Conservation (phyloP, 257 asterid species). For the Salvia miltiorrhiza region DNA sequence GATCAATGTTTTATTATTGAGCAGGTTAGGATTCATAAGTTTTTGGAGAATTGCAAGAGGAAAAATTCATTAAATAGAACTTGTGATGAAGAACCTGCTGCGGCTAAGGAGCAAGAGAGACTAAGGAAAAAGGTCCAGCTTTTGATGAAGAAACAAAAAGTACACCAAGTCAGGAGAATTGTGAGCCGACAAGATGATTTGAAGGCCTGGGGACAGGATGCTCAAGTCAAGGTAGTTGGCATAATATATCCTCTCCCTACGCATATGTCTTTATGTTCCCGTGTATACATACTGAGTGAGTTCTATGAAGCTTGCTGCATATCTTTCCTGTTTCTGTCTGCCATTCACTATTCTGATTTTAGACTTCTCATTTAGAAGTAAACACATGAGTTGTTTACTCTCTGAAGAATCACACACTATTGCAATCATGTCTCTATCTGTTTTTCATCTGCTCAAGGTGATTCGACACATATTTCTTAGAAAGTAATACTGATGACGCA, state of each 20-base stretch:
- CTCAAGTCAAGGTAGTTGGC: slow-evolving; percentile 68
- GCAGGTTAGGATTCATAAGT: slow-evolving; percentile 82
- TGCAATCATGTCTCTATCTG: background rate
- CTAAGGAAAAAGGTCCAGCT: slow-evolving; percentile 60
- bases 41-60: slow-evolving; percentile 71
- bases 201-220: slow-evolving; percentile 90
- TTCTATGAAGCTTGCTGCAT: background rate
- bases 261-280: background rate
- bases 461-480: slow-evolving; percentile 16
- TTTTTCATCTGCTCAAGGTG: background rate
- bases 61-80: slow-evolving; percentile 61
- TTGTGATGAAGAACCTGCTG: slow-evolving; percentile 47
- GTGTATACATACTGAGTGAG: background rate
- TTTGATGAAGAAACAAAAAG: slow-evolving; percentile 76
- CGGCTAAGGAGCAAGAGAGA: slow-evolving; percentile 47
- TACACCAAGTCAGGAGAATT: slow-evolving; percentile 61
- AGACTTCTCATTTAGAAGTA: slow-evolving; percentile 5
- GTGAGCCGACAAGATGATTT: slow-evolving; percentile 60
- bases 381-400: slow-evolving; percentile 5
- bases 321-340: background rate
- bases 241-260: background rate
- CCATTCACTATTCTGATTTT: slow-evolving; percentile 7
- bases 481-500: slow-evolving; percentile 11
- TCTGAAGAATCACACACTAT: background rate
- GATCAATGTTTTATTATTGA: slow-evolving; percentile 20